Conservation (phyloP, 805 yeast species). For the Candida xiaguanensis region DNA sequence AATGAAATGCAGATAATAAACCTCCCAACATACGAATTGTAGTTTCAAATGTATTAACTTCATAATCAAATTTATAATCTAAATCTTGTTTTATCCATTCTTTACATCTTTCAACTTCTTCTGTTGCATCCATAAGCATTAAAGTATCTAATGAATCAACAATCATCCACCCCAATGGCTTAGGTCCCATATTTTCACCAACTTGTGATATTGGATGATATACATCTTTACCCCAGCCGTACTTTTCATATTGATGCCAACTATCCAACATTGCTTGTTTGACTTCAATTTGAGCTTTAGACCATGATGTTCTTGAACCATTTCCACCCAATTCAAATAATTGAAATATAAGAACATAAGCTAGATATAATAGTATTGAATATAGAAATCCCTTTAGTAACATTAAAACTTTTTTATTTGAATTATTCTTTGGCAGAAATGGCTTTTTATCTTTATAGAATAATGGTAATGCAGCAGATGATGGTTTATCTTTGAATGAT, state of each 20-base stretch:
- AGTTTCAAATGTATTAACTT: constrained; percentile 87
- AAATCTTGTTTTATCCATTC: constrained; percentile 73
- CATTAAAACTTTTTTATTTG: constrained; percentile 25
- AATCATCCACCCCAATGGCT: constrained; percentile 90
- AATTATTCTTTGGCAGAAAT: constrained; percentile 5
- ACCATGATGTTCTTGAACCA: constrained; percentile 33
- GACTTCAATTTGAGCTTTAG: constrained; percentile 51
- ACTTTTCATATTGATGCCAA: constrained; percentile 69
- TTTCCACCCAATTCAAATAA: background rate
- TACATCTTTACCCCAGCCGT: constrained; percentile 85
- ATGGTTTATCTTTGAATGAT: constrained; percentile 10
- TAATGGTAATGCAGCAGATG: constrained; percentile 22
- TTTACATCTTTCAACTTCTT: constrained; percentile 60
- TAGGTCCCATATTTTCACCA: constrained; percentile 72
- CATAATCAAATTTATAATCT: constrained; percentile 65
- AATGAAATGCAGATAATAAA: constrained; percentile 73
- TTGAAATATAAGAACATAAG: constrained; percentile 23
- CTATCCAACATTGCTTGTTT: constrained; percentile 66
- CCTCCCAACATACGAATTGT: constrained; percentile 95
- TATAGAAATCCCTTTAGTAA: constrained; percentile 41
- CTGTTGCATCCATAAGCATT: constrained; percentile 67
- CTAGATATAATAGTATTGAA: constrained; percentile 37
- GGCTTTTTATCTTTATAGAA: constrained; percentile 31
- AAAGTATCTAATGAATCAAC: constrained; percentile 85
- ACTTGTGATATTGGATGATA: constrained; percentile 63